phyloP scores from a whole-genome alignment of 2,329 filamentous ascomycete genomes.

The Fusarium decemcellulare region DNA sequence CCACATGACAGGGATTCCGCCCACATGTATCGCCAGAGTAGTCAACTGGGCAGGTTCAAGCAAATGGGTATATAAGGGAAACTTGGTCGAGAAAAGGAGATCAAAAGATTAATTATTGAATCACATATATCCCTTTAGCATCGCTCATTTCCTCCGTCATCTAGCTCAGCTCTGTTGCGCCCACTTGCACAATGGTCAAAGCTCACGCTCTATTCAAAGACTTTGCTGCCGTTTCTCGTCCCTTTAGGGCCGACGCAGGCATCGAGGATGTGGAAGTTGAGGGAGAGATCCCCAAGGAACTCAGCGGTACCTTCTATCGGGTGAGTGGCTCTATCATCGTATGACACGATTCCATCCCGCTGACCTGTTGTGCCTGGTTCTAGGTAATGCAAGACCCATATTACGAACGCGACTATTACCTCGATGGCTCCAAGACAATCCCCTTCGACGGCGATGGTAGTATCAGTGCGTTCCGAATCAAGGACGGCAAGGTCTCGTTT shows the following conservation, averaged over 20 bases:
- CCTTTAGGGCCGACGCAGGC: not conserved
- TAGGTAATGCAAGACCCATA: conserved; percentile 10
- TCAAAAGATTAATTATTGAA: too few species aligned
- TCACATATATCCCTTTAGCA: too few species aligned
- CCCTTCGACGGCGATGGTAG: conserved; percentile 15
- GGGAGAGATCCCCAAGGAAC: not conserved
- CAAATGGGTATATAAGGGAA: too few species aligned
- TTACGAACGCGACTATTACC: conserved; percentile 7
- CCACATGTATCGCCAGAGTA: too few species aligned
- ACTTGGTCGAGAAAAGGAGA: too few species aligned
- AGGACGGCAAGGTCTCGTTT: conserved; percentile 2
- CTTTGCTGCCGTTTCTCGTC: not conserved
- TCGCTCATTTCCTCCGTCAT: too few species aligned
- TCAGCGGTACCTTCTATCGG: not conserved
- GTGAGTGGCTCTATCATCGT: not conserved
- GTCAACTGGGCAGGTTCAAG: too few species aligned
- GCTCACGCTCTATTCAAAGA: not conserved
- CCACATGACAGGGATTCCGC: too few species aligned
- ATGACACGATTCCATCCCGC: not conserved
- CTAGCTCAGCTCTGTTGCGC: too few species aligned
- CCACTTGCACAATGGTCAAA: not conserved
- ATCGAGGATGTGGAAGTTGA: not conserved
- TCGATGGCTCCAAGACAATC: not conserved
- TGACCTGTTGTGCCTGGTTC: not conserved
- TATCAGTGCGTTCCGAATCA: conserved; percentile 14